Conservation (phyloP, 1,284 basidiomycete species). For the Neotropicomus parvogracilis region DNA sequence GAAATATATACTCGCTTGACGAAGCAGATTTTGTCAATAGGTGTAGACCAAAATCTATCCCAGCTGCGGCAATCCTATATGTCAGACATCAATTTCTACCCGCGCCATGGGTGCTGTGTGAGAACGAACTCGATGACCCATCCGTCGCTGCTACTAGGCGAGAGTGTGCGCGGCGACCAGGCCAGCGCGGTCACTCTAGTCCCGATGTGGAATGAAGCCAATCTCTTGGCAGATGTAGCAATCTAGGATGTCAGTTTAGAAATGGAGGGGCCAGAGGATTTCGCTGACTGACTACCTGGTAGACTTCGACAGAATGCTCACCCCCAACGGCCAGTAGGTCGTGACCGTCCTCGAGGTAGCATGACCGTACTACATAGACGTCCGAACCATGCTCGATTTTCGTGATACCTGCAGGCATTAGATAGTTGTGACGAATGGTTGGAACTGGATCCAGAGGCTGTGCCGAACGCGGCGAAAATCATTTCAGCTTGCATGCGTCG, state of each 20-base stretch:
- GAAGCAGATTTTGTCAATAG: conserved; percentile 56
- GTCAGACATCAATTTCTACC: conserved; percentile 1
- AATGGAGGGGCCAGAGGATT: conserved; percentile 8
- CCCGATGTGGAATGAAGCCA: conserved; percentile 76
- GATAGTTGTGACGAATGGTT: no score
- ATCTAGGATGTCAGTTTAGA: conserved; percentile 30
- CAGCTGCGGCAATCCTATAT: conserved; percentile 61
- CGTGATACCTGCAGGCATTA: conserved; percentile 44
- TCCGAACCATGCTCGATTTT: conserved; percentile 53
- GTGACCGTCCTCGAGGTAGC: conserved; percentile 55
- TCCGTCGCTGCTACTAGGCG: conserved; percentile 57
- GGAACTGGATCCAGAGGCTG: no score
- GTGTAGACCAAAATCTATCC: conserved; percentile 64
- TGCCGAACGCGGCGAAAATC: not conserved
- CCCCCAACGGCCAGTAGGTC: conserved; percentile 71
- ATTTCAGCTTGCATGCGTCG: conserved; percentile 17
- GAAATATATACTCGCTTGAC: conserved; percentile 52
- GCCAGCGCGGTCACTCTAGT: conserved; percentile 68
- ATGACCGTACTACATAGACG: conserved; percentile 60
- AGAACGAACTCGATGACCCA: conserved; percentile 68
- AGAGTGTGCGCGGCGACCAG: conserved; percentile 67
- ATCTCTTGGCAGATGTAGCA: conserved; percentile 39
- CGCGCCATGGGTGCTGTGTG: not conserved
- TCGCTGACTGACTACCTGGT: conserved; percentile 58
- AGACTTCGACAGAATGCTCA: conserved; percentile 64